Evolutionary conservation across 179 eudicot species (phyloP).

Genomic region (Amaranthus tricolor): DNA sequence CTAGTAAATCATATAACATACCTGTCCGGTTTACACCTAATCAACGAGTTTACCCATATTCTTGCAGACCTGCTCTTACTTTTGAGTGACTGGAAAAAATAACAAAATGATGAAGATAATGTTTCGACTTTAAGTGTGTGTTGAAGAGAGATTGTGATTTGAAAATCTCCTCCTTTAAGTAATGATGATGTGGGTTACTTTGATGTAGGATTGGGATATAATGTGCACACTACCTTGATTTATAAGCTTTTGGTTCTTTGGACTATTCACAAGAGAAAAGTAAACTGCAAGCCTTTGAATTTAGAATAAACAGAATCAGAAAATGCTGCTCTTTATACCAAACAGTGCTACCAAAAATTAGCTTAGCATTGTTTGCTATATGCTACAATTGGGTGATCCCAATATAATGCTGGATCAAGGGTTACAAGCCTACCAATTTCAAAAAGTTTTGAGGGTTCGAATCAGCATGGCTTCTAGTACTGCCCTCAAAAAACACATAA

Average conservation of each 20-base stretch:
- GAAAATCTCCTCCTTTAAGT: background rate
- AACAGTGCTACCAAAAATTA: conserved; percentile 2
- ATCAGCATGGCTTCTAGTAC: background rate
- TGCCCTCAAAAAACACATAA: background rate
- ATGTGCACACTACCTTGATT: background rate
- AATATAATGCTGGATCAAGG: background rate
- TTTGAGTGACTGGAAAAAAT: background rate
- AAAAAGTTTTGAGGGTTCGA: background rate
- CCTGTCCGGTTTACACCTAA: conserved; percentile 1
- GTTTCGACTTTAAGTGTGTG: background rate
- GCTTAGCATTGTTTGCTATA: conserved; percentile 1
- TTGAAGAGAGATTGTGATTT: background rate
- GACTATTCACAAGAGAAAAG: conserved; percentile 2
- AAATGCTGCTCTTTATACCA: conserved; percentile 13
- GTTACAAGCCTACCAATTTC: background rate
- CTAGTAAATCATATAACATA: conserved; percentile 13
- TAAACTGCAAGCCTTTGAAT: conserved; percentile 6
- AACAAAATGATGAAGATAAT: too few species aligned
- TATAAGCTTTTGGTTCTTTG: background rate
- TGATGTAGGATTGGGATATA: background rate
- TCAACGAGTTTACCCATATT: conserved; percentile 10
- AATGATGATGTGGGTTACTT: background rate
- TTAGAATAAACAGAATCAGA: background rate
- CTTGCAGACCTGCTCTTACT: background rate
- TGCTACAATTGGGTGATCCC: background rate